phyloP scores from a whole-genome alignment of 495 filamentous ascomycete species.

The Trichoderma gamsii region DNA sequence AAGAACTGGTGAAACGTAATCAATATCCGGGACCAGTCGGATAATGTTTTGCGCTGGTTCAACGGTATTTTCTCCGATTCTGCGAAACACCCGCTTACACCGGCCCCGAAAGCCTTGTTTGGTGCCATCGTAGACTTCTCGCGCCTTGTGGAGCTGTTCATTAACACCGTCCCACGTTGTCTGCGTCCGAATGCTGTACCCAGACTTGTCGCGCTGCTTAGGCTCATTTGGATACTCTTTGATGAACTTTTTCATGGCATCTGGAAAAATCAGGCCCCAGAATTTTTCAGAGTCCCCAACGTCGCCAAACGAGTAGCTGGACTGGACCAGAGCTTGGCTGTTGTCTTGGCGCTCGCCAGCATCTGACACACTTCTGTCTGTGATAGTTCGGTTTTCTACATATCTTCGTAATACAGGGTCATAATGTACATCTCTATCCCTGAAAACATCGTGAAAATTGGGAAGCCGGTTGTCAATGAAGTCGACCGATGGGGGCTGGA shows the following conservation, averaged over 20 bases:
- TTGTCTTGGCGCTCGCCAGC: not conserved
- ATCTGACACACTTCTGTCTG: not conserved
- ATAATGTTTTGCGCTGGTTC: not conserved
- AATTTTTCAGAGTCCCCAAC: not conserved
- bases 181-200: not conserved
- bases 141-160: not conserved
- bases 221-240: not conserved
- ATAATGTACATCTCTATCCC: not conserved
- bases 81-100: not conserved
- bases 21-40: not conserved
- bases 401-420: not conserved
- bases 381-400: not conserved
- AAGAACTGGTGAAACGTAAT: not conserved
- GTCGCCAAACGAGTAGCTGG: not conserved
- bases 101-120: not conserved
- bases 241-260: not conserved
- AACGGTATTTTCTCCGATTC: not conserved
- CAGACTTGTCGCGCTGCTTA: not conserved
- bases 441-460: not conserved
- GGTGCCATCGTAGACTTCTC: not conserved
- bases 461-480: conserved; percentile 4
- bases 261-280: not conserved
- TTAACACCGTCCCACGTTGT: not conserved
- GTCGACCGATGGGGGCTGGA: not conserved
- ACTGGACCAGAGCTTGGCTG: not conserved